Conservation (phyloP, 208 protist genomes). For the Acanthamoeba castellanii region DNA sequence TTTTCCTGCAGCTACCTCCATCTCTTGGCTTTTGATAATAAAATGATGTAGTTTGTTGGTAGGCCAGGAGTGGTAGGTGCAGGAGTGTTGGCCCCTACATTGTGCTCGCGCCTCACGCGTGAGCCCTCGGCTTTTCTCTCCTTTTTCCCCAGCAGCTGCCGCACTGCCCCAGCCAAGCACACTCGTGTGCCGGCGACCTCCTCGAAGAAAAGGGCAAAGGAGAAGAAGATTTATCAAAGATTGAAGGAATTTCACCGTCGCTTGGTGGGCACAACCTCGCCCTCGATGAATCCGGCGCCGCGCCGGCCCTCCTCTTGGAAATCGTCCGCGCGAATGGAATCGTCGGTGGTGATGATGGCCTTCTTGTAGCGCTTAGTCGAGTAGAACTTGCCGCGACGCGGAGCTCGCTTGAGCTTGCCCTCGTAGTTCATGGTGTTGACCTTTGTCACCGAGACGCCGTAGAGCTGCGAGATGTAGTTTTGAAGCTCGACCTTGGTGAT, state of each 20-base stretch:
- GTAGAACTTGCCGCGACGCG: constrained; percentile 55
- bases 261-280: constrained; percentile 39
- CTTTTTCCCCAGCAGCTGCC: no score
- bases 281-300: constrained; percentile 4
- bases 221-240: not conserved
- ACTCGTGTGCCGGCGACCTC: no score
- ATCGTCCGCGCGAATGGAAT: constrained; percentile 43
- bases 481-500: constrained; percentile 72
- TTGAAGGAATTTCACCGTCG: constrained; percentile 11
- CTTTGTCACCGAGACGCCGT: constrained; percentile 58
- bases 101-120: no score
- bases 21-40: not conserved
- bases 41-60: no score
- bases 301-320: not conserved
- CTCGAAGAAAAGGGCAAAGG: no score
- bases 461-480: constrained; percentile 74
- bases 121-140: no score
- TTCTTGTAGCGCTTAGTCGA: constrained; percentile 62
- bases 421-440: constrained; percentile 77
- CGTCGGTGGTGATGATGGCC: constrained; percentile 70
- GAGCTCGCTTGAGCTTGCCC: constrained; percentile 60
- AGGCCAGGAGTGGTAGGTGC: not conserved
- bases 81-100: no score
- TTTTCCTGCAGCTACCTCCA: not conserved
- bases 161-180: no score